Conservation (phyloP, 805 yeast genomes). For the Wickerhamiella brachini region DNA sequence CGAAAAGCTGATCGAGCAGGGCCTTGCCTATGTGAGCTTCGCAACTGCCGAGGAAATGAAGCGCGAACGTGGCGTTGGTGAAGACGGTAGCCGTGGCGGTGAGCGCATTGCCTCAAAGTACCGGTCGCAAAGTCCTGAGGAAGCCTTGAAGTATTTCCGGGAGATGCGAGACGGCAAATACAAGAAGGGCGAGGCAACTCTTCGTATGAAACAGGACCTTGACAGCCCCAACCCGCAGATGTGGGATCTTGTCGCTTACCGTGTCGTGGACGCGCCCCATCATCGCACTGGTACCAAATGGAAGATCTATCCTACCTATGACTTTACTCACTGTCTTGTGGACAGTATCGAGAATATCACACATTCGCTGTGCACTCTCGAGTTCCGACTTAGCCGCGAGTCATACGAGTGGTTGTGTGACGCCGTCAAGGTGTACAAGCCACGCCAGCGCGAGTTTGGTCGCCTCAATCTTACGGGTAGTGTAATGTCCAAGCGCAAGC, state of each 20-base stretch:
- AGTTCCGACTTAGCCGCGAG: slow-evolving; percentile 81
- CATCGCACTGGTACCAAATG: slow-evolving; percentile 95
- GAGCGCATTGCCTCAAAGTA: slow-evolving; percentile 73
- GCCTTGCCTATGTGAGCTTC: slow-evolving; percentile 81
- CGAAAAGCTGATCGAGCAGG: slow-evolving; percentile 57
- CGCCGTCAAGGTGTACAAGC: slow-evolving; percentile 85
- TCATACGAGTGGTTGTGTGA: slow-evolving; percentile 98
- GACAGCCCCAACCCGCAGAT: slow-evolving; percentile 89
- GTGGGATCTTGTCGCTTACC: slow-evolving; percentile 98
- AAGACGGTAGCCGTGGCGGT: slow-evolving; percentile 90
- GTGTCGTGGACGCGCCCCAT: slow-evolving; percentile 84
- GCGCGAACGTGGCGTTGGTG: slow-evolving; percentile 76
- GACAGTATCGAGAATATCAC: slow-evolving; percentile 94
- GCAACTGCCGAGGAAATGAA: slow-evolving; percentile 87
- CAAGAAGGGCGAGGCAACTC: slow-evolving; percentile 80
- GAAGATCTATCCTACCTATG: slow-evolving; percentile 98
- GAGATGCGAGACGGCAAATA: slow-evolving; percentile 84
- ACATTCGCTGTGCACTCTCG: slow-evolving; percentile 93
- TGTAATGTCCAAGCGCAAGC: slow-evolving; percentile 86
- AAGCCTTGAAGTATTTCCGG: slow-evolving; percentile 67
- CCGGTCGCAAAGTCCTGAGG: slow-evolving; percentile 57
- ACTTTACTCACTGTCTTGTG: slow-evolving; percentile 96
- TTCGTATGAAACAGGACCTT: slow-evolving; percentile 94
- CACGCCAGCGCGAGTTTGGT: slow-evolving; percentile 98
- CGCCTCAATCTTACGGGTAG: slow-evolving; percentile 92